phyloP scores from a whole-genome alignment of 805 yeast species.

The Saturnispora zaruensis region DNA sequence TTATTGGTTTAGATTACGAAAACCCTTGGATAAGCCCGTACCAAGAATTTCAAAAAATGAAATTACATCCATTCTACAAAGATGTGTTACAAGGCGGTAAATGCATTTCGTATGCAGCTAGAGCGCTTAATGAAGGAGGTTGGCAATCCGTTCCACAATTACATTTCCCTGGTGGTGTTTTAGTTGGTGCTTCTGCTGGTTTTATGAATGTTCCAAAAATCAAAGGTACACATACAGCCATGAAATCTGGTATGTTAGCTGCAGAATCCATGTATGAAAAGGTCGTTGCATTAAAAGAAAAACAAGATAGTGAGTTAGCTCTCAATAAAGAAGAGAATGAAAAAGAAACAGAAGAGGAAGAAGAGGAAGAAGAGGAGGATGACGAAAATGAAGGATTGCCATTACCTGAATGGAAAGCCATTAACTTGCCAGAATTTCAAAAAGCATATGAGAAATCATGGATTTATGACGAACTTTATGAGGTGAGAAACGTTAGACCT shows the following conservation, averaged over 20 bases:
- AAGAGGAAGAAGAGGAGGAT: slow-evolving; percentile 34
- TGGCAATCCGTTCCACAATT: slow-evolving; percentile 85
- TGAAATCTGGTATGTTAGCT: slow-evolving; percentile 91
- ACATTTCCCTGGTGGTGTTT: slow-evolving; percentile 90
- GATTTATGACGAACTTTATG: slow-evolving; percentile 76
- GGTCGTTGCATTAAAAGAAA: slow-evolving; percentile 39
- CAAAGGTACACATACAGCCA: slow-evolving; percentile 96
- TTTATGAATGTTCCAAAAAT: slow-evolving; percentile 96
- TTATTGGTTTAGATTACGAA: slow-evolving; percentile 85
- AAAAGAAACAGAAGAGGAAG: slow-evolving; percentile 25
- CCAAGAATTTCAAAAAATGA: slow-evolving; percentile 91
- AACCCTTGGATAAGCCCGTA: slow-evolving; percentile 96
- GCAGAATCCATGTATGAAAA: slow-evolving; percentile 66
- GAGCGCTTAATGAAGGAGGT: slow-evolving; percentile 97
- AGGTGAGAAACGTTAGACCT: slow-evolving; percentile 87
- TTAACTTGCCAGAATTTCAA: slow-evolving; percentile 55
- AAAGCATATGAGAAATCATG: slow-evolving; percentile 64
- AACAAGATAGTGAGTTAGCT: slow-evolving; percentile 32
- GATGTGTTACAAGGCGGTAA: slow-evolving; percentile 77
- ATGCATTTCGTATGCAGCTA: slow-evolving; percentile 89
- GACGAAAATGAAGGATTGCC: slow-evolving; percentile 31
- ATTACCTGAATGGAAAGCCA: slow-evolving; percentile 32
- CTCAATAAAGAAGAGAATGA: slow-evolving; percentile 22
- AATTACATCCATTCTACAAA: slow-evolving; percentile 78
- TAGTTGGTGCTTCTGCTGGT: slow-evolving; percentile 95